Base-by-base conservation (phyloP, 2,329 filamentous ascomycete species). In the Coleophoma cylindrospora region DNA sequence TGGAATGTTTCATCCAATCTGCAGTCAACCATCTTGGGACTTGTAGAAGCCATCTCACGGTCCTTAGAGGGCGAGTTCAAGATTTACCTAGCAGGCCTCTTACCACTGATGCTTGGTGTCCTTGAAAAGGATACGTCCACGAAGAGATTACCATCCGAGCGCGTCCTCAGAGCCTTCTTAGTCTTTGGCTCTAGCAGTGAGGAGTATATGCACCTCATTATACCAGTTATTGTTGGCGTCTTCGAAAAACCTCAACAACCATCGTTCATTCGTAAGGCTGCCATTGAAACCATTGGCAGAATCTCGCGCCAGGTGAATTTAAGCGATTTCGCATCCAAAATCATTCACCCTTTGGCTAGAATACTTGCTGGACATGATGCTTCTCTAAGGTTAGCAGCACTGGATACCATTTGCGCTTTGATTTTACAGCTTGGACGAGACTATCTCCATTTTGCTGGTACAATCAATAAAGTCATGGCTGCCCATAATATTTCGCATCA, bases 181-280 rank as follows among this genome's bases (percentile, higher is more conserved):
- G 89, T 99, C 1, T 99, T 99, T 65, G 95, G 95, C 1, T 86
- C 91, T 0, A 97, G 91, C 63, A 89, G 88, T 11, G 94, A 99
- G 66, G 94, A 99, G 66, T 99, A 99, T 67, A 99, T 99, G 94
- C 94, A 99, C 66, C 77, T 99, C 47, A 97, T 99, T 58, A 89
- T 99, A 47, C 94, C 94, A 0, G 90, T 95, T 34, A 91, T 99
- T 62, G 91, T 99, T 9, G 84, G 87, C 41, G 87, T 96, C 45
- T 97, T 99, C 63, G 92, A 99, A 66, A 95, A 90, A 63, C 81
- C 87, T 33, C 84, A 87, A 11, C 89, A 95, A 55, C 90, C 91
- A 8, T 74, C 81, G 1, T 86, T 86, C 52, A 82, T 96, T 44
- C 81, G 90, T 48, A 95, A 91, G 67, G 84, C 85, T 21, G 92